Evolutionary conservation across 1,284 basidiomycete genomes (phyloP), one percentile per base, ranked within the genome.

Genomic region (Heimioporus retisporus): DNA sequence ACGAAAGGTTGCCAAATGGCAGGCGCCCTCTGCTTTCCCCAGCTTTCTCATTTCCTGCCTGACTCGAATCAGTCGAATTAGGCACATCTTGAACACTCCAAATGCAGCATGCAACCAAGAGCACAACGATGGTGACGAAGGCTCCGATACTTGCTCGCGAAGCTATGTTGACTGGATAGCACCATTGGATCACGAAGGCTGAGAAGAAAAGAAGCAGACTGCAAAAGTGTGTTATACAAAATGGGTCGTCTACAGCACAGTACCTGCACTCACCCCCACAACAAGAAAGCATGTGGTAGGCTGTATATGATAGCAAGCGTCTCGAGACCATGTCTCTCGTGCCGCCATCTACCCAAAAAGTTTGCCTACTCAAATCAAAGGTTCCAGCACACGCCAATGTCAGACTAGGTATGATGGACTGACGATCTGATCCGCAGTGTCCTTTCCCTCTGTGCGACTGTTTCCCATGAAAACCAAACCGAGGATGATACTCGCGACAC

Each of bases 391-490:
- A 25, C n/a, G 31, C 44, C 19, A n/a, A 8, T 21, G n/a, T 59
- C 4, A 5, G n/a, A 7, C 35, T 11, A 59, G 55, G 23, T n/a
- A n/a, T 15, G 3, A 15, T 60, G 15, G 16, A 71, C 79, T 69
- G 10, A 73, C 82, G 31, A 76, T 77, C 59, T 80, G 66, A 6
- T 66, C 55, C 4, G 75, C 74, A 13, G 77, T 72, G 21, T 74
- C 72, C 31, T 69, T 71, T 8, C 69, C 73, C 23, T 76, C 80
- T 1, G 74, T 75, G 28, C 79, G 79, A 50, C 75, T 75, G 56
- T 81, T 76, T 1, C 82, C 75, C 53, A 83, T 74, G 48, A 86
- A 81, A 14, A 81, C 69, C 61, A 85, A 68, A 10, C 81, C 79
- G 3, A 84, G 70, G 28, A 86, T 77, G 57, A 84, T 80, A 48